Percentiles rank a stretch among this genome's conserved stretches.
Evolutionary conservation across 495 filamentous ascomycete species (phyloP).

Genomic region (Xeromyces bisporus): DNA sequence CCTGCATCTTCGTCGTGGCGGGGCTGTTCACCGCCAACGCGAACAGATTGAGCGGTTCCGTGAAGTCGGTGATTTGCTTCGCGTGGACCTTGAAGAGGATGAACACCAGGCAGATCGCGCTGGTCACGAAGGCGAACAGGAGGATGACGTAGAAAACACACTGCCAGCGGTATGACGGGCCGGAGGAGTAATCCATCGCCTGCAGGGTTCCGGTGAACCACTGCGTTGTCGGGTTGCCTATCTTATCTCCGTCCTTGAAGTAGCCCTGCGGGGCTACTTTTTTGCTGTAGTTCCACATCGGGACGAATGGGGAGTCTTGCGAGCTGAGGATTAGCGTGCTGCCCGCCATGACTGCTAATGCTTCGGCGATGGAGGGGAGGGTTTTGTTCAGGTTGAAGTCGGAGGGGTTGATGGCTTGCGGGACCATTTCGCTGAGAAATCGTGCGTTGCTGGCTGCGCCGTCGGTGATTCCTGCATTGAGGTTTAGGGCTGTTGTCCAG

Average conservation of each 20-base stretch:
- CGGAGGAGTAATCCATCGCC: constrained; percentile 45
- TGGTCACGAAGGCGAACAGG: constrained; percentile 41
- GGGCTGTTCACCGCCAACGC: constrained; percentile 52
- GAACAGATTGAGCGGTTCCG: constrained; percentile 58
- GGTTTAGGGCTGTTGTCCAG: constrained; percentile 38
- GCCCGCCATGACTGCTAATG: constrained; percentile 46
- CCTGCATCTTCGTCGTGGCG: constrained; percentile 32
- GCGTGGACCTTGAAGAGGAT: constrained; percentile 29
- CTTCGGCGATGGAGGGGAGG: constrained; percentile 48
- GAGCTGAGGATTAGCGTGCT: constrained; percentile 42
- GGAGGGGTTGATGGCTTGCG: constrained; percentile 4
- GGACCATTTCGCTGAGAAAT: constrained; percentile 40
- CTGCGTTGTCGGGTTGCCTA: constrained; percentile 25
- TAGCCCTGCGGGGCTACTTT: no score
- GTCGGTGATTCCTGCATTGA: constrained; percentile 42
- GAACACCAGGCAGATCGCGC: constrained; percentile 42
- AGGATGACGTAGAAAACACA: constrained; percentile 46
- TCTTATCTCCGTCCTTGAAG: constrained; percentile 8
- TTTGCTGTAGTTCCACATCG: constrained; percentile 35
- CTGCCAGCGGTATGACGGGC: constrained; percentile 39
- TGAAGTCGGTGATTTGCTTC: constrained; percentile 54
- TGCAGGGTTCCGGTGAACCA: constrained; percentile 39
- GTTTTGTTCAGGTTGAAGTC: constrained; percentile 13
- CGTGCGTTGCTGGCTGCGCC: constrained; percentile 44
- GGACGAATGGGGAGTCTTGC: constrained; percentile 36